Base-by-base conservation (phyloP, 768 basidiomycete species). In the Jaapia argillacea region DNA sequence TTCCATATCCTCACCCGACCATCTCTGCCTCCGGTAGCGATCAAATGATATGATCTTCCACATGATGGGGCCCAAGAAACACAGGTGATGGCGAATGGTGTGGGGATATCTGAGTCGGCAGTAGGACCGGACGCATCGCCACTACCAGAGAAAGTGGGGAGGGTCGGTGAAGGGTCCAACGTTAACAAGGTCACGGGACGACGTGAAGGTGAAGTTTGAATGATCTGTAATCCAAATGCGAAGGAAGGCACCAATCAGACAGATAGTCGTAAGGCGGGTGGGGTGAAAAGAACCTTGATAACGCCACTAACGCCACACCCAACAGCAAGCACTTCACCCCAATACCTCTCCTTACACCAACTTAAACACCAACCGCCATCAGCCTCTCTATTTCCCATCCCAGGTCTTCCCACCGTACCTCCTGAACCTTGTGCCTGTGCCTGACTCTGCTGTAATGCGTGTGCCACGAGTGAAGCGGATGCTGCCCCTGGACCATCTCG, bases 321-420 rank as follows among this genome's bases (percentile, higher is more conserved):
- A 0, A 79, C 81, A 6, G 90, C 91, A 40, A 97, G 68, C 16
- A 94, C 56, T 56, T 92, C 87, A 2, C 94, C 94, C 92, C 92
- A 96, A 61, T 92, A 96, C 47, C 75, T 72, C 54, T 98, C 96
- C 56, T 90, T 89, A 62, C 93, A 97, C 92, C 93, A 99, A 5
- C 84, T 85, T 35, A 99, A 62, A 45, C 81, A 85, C 91, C 91
- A 97, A 1, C 87, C 93, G 3, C 90, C 90, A 43, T 90, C 82
- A 2, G 89, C 89, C 59, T 93, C 86, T 33, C 83, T 70, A 51
- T 76, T 80, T 0, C 77, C 81, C 20, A 66, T 47, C 1, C 75
- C 72, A 13, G 67, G 63, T 44, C 69, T 59, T 49, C 16, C 31
- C 16, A 10, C 16, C 31, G 31, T 33, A 10, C 31, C 16, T 33